Evolutionary conservation across 176 grass and related monocot genomes (phyloP).

Genomic region (Oryza coarctata): DNA sequence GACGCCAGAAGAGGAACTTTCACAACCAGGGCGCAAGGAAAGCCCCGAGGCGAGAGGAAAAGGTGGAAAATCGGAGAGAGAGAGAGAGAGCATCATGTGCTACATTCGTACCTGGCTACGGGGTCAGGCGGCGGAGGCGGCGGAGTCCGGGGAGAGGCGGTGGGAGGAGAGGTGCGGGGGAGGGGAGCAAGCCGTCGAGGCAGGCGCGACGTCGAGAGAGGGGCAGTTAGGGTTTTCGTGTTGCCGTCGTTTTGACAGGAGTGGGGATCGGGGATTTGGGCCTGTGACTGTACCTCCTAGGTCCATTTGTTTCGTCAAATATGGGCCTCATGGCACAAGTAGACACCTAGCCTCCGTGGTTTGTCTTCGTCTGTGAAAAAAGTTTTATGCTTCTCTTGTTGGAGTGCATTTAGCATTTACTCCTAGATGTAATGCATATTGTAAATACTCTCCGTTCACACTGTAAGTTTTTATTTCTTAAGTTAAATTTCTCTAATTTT

Average conservation of each 20-base stretch:
- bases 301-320: not conserved
- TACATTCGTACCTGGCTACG: not conserved
- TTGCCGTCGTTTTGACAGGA: not conserved
- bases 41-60: not conserved
- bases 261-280: not conserved
- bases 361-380: too few species aligned
- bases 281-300: not conserved
- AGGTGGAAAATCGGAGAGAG: too few species aligned
- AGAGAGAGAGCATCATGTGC: not conserved
- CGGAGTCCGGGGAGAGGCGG: too few species aligned
- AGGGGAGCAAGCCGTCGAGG: constrained; percentile 11
- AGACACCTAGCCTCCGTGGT: too few species aligned
- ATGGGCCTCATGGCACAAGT: too few species aligned
- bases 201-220: not conserved
- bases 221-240: constrained; percentile 28
- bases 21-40: not conserved
- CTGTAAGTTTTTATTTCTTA: too few species aligned
- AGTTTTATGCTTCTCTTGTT: too few species aligned
- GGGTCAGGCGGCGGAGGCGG: not conserved
- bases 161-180: not conserved
- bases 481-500: too few species aligned
- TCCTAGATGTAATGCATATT: too few species aligned
- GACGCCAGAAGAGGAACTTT: not conserved
- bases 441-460: too few species aligned
- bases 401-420: too few species aligned